phyloP scores from a whole-genome alignment of 495 filamentous ascomycete species.

The Apodospora peruviana region DNA sequence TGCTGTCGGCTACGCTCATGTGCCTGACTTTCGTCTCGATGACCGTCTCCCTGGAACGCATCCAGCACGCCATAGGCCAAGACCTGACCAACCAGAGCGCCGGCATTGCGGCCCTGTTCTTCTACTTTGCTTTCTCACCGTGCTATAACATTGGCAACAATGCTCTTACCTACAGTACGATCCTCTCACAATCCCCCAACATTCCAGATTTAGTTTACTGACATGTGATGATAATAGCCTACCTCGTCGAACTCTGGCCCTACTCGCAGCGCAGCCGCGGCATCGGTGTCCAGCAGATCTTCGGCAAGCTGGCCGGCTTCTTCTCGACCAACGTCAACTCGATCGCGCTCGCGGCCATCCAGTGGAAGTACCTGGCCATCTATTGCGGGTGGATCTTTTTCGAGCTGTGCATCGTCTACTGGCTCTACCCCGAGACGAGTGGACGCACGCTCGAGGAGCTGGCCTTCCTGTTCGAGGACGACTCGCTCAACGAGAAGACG shows the following conservation, averaged over 20 bases:
- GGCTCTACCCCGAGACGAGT: slow-evolving; percentile 60
- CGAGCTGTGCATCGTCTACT: slow-evolving; percentile 54
- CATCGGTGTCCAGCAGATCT: slow-evolving; percentile 59
- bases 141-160: slow-evolving; percentile 66
- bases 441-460: slow-evolving; percentile 60
- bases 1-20: slow-evolving; percentile 47
- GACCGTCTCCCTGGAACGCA: slow-evolving; percentile 54
- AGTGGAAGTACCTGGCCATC: slow-evolving; percentile 52
- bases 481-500: slow-evolving; percentile 30
- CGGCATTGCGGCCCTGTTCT: slow-evolving; percentile 47
- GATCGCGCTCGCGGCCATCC: slow-evolving; percentile 51
- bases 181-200: background rate
- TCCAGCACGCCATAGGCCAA: slow-evolving; percentile 32
- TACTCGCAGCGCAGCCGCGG: slow-evolving; percentile 56
- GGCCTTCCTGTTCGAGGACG: slow-evolving; percentile 50
- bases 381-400: slow-evolving; percentile 53
- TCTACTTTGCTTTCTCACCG: slow-evolving; percentile 58
- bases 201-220: background rate
- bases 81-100: slow-evolving; percentile 33
- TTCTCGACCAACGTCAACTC: slow-evolving; percentile 60
- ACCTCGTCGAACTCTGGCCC: slow-evolving; percentile 61
- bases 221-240: slow-evolving; percentile 30
- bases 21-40: slow-evolving; percentile 52
- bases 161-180: slow-evolving; percentile 58
- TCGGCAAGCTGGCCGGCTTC: slow-evolving; percentile 42